phyloP scores from a whole-genome alignment of 2,329 filamentous ascomycete genomes.

The Diplodia corticola region DNA sequence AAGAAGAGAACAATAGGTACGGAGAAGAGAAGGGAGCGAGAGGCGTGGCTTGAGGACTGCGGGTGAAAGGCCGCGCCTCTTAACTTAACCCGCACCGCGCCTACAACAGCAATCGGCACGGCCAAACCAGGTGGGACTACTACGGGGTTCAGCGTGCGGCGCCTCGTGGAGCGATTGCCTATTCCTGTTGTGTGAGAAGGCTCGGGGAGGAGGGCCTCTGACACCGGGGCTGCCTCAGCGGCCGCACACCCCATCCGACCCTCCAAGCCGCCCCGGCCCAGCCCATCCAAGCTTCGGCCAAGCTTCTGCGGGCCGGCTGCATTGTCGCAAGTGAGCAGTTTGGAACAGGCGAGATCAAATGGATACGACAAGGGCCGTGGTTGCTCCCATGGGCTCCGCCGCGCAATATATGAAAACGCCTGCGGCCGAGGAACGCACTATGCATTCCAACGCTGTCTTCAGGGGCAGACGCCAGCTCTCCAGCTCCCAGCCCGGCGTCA shows the following conservation, averaged over 20 bases:
- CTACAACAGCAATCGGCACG: not conserved
- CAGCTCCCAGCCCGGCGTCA: not conserved
- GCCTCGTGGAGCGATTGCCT: not conserved
- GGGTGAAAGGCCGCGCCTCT: not conserved
- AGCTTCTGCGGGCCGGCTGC: not conserved
- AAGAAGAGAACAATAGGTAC: not conserved
- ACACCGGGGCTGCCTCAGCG: slow-evolving; percentile 17
- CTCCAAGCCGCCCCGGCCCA: not conserved
- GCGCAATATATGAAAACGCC: not conserved
- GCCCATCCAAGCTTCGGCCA: slow-evolving; percentile 13
- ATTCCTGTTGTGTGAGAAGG: not conserved
- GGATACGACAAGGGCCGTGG: not conserved
- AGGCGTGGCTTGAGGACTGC: not conserved
- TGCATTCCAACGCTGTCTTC: not conserved
- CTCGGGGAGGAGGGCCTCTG: not conserved
- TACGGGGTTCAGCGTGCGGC: not conserved
- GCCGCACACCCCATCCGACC: not conserved
- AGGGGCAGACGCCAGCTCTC: not conserved
- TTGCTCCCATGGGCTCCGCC: not conserved
- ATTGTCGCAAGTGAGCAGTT: not conserved
- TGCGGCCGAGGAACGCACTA: not conserved
- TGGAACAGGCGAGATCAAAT: not conserved
- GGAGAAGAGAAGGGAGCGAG: not conserved
- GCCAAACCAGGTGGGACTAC: not conserved
- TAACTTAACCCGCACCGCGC: slow-evolving; percentile 2